Percentiles rank a stretch among this genome's conserved stretches.
Evolutionary conservation across 1,284 basidiomycete genomes (phyloP).

Genomic region (Sanghuangporus baumii): DNA sequence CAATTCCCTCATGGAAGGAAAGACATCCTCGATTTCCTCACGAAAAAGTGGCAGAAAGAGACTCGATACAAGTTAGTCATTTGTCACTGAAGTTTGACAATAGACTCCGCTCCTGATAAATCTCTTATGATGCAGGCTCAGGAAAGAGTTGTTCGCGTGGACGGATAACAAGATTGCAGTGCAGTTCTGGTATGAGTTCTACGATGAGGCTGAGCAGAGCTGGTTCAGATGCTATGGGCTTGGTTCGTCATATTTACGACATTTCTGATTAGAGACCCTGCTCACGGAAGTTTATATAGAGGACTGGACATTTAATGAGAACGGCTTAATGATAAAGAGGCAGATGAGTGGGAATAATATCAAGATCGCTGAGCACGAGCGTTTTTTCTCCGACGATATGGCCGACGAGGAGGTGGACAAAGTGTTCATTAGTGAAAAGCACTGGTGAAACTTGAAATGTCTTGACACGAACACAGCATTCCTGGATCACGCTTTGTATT

Average conservation of each 20-base stretch:
- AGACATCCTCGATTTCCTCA: constrained; percentile 45
- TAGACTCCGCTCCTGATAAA: background rate
- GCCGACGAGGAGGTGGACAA: constrained; percentile 25
- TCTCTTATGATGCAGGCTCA: constrained; percentile 30
- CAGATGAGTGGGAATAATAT: constrained; percentile 59
- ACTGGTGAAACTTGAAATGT: constrained; percentile 25
- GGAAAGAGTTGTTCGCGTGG: constrained; percentile 57
- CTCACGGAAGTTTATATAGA: constrained; percentile 22
- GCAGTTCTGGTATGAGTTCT: constrained; percentile 61
- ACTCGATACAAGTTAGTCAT: constrained; percentile 26
- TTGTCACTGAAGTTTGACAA: background rate
- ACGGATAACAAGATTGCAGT: constrained; percentile 55
- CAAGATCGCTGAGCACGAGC: constrained; percentile 39
- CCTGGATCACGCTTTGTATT: too few species aligned
- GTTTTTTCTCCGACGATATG: constrained; percentile 50
- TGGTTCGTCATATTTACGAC: constrained; percentile 26
- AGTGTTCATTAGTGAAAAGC: constrained; percentile 26
- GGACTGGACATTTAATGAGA: constrained; percentile 54
- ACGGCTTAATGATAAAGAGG: constrained; percentile 51
- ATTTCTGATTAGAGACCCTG: background rate
- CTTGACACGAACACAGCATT: background rate
- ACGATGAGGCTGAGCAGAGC: constrained; percentile 35
- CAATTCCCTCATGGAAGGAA: constrained; percentile 43
- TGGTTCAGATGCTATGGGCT: constrained; percentile 56
- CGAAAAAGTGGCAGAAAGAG: constrained; percentile 52